Evolutionary conservation across 345 rosid species (phyloP), one percentile per base, ranked within the genome.

Genomic region (Lepidium didymum): DNA sequence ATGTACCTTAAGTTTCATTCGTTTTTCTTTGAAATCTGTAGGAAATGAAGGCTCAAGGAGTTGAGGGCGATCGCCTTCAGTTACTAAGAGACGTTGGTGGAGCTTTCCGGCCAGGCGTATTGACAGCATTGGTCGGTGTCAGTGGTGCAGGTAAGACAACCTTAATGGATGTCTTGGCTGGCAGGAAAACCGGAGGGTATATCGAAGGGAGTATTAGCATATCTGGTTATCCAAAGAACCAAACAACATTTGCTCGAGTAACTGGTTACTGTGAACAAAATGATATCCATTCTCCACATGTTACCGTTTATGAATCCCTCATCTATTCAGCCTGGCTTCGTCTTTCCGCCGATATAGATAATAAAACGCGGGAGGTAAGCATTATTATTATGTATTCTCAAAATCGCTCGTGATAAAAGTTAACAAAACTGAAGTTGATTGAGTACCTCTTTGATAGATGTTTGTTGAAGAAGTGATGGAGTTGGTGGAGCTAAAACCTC

Each of bases 131-230:
- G 35, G 92, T 92, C 10, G 96, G 96, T 62, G 95, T 92, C 6
- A 92, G 91, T 75, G 98, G 98, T 66, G 98, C 98, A 11, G 98
- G 98, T 38, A 92, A 92, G 82, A 92, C 98, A 38, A 92, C 98
- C 47, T 77, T 92, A 49, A 89, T 92, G 98, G 98, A 92, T 75
- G 98, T 92, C 27, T 69, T 92, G 45, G 96, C 96, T 1, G 96
- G 98, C 50, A 82, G 98, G 73, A 92, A 92, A 73, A 89, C 98
- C 3, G 87, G 81, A 12, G 98, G 98, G 2, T 89, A 79, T 58
- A 72, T 82, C 0, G 95, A 92, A 77, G 98, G 98, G 70, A 78
- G 57, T 58, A 79, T 92, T 11, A 79, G 58, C 71, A 79, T 92
- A 75, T 86, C 96, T 7, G 98, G 98, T 15, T 87, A 83, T 64